Evolutionary conservation across 495 filamentous ascomycete species (phyloP).

Genomic region (Parathielavia appendiculata): DNA sequence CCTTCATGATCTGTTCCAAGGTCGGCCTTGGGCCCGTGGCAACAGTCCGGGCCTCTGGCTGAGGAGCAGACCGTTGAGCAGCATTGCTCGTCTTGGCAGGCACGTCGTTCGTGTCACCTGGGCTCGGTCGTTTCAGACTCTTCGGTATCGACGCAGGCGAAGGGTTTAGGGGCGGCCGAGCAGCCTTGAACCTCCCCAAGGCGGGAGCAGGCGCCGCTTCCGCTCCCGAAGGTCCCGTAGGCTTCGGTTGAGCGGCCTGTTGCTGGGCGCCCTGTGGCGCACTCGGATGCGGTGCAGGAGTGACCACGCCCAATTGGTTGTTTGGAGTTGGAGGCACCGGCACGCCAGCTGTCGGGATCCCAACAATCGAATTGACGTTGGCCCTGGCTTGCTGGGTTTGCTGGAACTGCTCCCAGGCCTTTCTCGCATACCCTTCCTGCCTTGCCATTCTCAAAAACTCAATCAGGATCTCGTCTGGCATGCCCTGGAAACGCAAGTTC

Average conservation of each 20-base stretch:
- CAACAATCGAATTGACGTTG: background rate
- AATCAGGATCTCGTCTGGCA: constrained; percentile 6
- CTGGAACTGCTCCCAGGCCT: constrained; percentile 4
- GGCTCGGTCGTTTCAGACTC: constrained; percentile 52
- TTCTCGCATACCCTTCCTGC: background rate
- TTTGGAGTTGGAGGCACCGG: constrained; percentile 5
- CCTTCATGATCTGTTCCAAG: constrained; percentile 6
- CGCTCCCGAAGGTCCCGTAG: background rate
- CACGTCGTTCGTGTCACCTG: constrained; percentile 59
- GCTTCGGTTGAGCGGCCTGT: constrained; percentile 6
- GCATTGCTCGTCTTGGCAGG: constrained; percentile 41
- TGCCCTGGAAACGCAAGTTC: background rate
- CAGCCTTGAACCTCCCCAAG: background rate
- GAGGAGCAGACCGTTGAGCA: constrained; percentile 29
- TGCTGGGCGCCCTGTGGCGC: background rate
- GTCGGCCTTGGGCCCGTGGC: background rate
- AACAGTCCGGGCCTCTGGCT: constrained; percentile 13
- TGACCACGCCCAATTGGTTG: background rate
- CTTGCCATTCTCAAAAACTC: constrained; percentile 3
- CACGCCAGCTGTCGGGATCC: background rate
- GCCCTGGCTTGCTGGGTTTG: background rate
- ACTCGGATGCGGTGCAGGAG: background rate
- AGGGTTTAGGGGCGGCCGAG: constrained; percentile 15
- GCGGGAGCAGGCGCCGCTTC: background rate
- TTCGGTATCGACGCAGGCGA: constrained; percentile 27